Evolutionary conservation across 1,284 basidiomycete genomes (phyloP).

Genomic region (Lignosus rhinocerotis): DNA sequence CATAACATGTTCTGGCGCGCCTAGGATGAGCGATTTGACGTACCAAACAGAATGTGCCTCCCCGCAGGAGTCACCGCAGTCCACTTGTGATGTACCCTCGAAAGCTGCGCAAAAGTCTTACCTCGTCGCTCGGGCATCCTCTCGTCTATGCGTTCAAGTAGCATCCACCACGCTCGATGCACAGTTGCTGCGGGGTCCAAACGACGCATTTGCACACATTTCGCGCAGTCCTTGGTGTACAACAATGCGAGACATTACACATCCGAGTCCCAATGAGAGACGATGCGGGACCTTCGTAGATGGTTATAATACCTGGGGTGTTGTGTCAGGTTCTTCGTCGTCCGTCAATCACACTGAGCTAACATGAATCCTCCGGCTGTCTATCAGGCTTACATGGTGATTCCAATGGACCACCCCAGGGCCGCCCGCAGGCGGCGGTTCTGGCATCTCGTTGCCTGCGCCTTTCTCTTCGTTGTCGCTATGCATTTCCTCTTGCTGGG

Average conservation of each 20-base stretch:
- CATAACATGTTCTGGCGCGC: too few relatives aligned
- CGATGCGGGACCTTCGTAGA: neutral
- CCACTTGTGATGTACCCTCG: too few relatives aligned
- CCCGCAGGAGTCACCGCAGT: too few relatives aligned
- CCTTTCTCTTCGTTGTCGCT: constrained; percentile 5
- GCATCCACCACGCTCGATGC: neutral
- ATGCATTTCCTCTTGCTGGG: constrained; percentile 5
- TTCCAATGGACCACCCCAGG: constrained; percentile 6
- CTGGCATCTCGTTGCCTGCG: constrained; percentile 16
- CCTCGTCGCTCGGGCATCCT: too few relatives aligned
- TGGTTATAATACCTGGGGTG: neutral
- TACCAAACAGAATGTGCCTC: too few relatives aligned
- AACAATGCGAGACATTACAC: neutral
- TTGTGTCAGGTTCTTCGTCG: neutral
- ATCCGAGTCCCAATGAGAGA: neutral
- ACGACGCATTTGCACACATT: too few relatives aligned
- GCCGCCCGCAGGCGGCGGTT: constrained; percentile 17
- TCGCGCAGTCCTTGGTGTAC: too few relatives aligned
- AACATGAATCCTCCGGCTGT: neutral
- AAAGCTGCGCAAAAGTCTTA: too few relatives aligned
- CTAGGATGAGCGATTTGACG: too few relatives aligned
- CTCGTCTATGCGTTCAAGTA: neutral
- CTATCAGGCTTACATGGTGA: constrained; percentile 1
- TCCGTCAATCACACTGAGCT: neutral
- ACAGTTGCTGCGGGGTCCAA: neutral